phyloP scores from a whole-genome alignment of 192 early-diverging fungal genomes.

The Fimicolochytrium jonesii region DNA sequence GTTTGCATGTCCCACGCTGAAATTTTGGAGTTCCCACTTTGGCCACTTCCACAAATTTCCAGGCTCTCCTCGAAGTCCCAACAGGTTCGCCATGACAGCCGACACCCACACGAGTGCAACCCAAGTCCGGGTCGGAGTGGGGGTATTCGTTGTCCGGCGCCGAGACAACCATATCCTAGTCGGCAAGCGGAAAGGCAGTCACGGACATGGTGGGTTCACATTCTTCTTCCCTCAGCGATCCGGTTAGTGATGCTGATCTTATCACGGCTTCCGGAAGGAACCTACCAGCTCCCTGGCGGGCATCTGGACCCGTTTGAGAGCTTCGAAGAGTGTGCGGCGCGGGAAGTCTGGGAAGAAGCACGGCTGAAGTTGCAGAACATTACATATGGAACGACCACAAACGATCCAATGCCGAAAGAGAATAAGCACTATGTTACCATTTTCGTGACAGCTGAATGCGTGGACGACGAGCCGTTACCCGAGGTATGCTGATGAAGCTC shows the following conservation, averaged over 20 bases:
- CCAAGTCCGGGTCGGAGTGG: constrained; percentile 42
- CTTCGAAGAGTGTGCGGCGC: constrained; percentile 49
- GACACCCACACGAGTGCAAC: too few species aligned
- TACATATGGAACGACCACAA: constrained; percentile 47
- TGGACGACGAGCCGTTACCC: constrained; percentile 21
- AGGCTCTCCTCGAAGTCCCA: too few species aligned
- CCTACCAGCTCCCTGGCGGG: constrained; percentile 48
- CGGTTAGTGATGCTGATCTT: too few species aligned
- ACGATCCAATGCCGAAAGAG: constrained; percentile 45
- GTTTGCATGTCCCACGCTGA: too few species aligned
- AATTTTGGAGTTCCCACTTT: too few species aligned
- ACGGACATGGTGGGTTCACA: constrained; percentile 49
- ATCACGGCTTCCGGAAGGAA: constrained; percentile 9
- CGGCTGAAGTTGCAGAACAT: constrained; percentile 27
- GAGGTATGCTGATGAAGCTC: neutral
- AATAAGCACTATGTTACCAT: constrained; percentile 56
- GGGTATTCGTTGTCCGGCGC: constrained; percentile 38
- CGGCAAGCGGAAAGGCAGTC: constrained; percentile 51
- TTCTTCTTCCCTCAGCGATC: too few species aligned
- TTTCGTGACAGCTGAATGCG: constrained; percentile 41
- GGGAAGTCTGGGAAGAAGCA: constrained; percentile 41
- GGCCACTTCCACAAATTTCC: too few species aligned
- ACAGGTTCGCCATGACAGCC: too few species aligned
- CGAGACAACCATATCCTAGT: constrained; percentile 36
- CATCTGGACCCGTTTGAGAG: constrained; percentile 54